Evolutionary conservation across 345 rosid genomes (phyloP), one percentile per base, ranked within the genome.

Genomic region (Mercurialis annua): DNA sequence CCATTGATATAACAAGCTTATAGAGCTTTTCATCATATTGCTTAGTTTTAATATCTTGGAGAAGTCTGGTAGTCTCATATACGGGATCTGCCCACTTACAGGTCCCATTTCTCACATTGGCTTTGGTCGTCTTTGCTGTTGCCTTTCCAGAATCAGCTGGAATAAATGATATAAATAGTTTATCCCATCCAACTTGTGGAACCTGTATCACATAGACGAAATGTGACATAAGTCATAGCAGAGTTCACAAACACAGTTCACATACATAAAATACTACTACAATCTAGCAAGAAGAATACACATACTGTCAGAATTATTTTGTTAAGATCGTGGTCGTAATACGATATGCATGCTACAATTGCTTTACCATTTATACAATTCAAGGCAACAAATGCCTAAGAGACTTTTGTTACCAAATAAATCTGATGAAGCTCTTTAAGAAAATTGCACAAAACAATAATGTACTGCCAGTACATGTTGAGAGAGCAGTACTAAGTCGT

Each of bases 11-110:
- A 68, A 89, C 84, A 77, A 91, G 73, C 81, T 87, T 94, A 73
- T 87, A 94, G 11, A 86, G 80, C 80, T 94, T 94, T 71, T 87
- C 91, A 67, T 94, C 96, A 15, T 77, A 91, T 56, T 82, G 88
- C 71, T 83, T 94, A 62, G 87, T 89, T 81, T 80, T 85, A 52
- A 78, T 73, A 69, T 94, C 96, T 76, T 85, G 97, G 62, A 94
- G 92, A 73, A 94, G 92, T 77, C 97, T 86, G 2, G 99, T 91
- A 51, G 95, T 87, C 81, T 94, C 99, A 65, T 94, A 94, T 73
- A 94, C 91, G 4, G 99, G 99, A 89, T 94, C 99, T 23, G 81
- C 95, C 99, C 99, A 94, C 77, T 94, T 94, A 84, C 99, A 94
- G 44, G 86, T 81, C 74, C 97, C 96, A 58, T 90, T 94, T 78